Percentiles rank a stretch among this genome's conserved stretches.
These are phyloP conservation scores for Rhexocercosporidium sp. DNA, from an alignment of 2,329 filamentous ascomycete genomes.

Conservation along the genomic window DNA sequence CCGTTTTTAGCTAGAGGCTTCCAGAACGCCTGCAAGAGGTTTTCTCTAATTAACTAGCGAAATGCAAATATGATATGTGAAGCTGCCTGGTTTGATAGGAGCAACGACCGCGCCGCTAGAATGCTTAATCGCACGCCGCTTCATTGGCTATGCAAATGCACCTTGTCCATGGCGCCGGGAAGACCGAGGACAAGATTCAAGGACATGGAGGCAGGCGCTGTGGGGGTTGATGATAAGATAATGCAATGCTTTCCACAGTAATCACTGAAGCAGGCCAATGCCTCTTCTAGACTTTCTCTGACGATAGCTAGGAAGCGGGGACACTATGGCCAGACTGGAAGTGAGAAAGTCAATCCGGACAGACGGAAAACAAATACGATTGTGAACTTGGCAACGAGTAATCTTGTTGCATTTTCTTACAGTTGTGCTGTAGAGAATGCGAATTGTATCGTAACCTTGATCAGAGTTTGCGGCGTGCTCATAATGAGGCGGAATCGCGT, in stretches of 20 bases:
- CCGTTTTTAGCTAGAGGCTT: neutral
- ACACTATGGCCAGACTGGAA: too few relatives aligned
- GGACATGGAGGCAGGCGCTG: neutral
- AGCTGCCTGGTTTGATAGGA: neutral
- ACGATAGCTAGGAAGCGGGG: too few relatives aligned
- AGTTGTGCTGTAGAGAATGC: too few relatives aligned
- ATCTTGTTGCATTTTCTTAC: neutral
- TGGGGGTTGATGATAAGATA: neutral
- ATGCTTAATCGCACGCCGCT: neutral
- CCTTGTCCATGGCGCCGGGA: neutral
- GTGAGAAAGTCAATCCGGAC: neutral
- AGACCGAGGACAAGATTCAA: neutral
- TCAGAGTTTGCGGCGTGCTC: neutral
- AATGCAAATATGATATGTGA: neutral
- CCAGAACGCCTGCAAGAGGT: neutral
- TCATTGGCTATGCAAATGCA: neutral
- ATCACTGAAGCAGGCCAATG: neutral
- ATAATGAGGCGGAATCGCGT: slow-evolving; percentile 11
- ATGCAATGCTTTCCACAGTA: neutral
- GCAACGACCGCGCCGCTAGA: neutral
- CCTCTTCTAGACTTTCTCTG: neutral
- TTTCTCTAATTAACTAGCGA: neutral
- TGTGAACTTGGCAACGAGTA: too few relatives aligned
- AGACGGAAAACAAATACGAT: neutral
- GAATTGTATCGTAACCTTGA: neutral